These are phyloP conservation scores for Trichoderma semiorbis DNA, from an alignment of 2,329 filamentous ascomycete species.

Conservation along the genomic window DNA sequence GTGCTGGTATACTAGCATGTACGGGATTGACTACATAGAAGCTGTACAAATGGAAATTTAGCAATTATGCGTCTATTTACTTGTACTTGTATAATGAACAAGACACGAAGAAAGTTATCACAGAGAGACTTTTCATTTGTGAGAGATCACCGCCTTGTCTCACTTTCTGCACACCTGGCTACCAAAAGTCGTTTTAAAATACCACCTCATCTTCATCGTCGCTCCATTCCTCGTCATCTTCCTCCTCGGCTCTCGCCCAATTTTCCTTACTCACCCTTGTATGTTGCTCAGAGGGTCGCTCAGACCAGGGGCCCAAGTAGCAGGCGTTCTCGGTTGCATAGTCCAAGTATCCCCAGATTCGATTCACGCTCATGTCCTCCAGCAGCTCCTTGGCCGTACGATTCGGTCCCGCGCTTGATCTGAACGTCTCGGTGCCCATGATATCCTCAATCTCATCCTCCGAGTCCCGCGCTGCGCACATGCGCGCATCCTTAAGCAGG, in stretches of 20 bases:
- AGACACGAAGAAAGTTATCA: not conserved
- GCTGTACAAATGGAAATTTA: not conserved
- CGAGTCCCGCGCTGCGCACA: not conserved
- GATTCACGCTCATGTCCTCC: not conserved
- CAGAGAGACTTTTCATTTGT: no score
- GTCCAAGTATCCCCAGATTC: not conserved
- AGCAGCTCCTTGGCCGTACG: not conserved
- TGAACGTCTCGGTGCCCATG: not conserved
- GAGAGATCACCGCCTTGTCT: not conserved
- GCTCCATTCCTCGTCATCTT: not conserved
- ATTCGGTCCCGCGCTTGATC: not conserved
- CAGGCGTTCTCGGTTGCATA: not conserved
- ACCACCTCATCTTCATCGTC: not conserved
- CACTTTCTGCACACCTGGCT: not conserved
- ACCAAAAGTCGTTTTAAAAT: not conserved
- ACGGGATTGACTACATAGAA: not conserved
- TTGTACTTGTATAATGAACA: not conserved
- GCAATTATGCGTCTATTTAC: not conserved
- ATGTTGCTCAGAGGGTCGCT: not conserved
- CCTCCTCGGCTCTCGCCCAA: not conserved
- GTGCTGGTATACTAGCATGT: not conserved
- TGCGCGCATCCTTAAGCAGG: not conserved
- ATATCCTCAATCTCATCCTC: not conserved
- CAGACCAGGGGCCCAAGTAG: not conserved
- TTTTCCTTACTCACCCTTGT: not conserved